Base-by-base conservation (phyloP, 768 basidiomycete species). In the Russula brevipes region DNA sequence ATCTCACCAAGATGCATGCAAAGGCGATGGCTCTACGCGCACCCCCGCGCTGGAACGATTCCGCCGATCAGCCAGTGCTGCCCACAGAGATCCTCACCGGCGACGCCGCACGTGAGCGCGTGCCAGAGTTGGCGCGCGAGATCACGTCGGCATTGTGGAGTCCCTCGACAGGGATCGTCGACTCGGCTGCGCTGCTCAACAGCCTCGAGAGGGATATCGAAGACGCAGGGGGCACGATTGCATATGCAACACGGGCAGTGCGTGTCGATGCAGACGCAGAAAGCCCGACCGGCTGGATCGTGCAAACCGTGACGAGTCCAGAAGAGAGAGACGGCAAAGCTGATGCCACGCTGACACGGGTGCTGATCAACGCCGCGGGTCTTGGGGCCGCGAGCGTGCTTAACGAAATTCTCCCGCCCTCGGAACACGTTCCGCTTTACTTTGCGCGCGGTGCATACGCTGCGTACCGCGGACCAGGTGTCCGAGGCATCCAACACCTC, bases 391-490 rank as follows among this genome's bases (percentile, higher is more conserved):
- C 82, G 36, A 79, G 91, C 62, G 77, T 93, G 62, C 79, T 88
- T 54, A 91, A 94, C 70, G 79, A 85, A 5, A 72, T 93, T 53
- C 79, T 89, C 14, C 82, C 85, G 0, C 76, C 77, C 59, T 75
- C 80, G 38, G 70, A 75, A 54, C 82, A 81, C 11, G 80, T 94
- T 58, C 85, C 89, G 1, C 84, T 91, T 77, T 92, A 84, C 72
- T 94, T 85, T 68, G 91, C 84, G 2, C 82, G 83, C 62, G 94
- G 94, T 8, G 90, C 91, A 4, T 98, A 98, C 70, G 88, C 92
- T 36, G 84, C 86, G 4, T 98, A 98, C 74, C 80, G 81, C 53
- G 94, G 95, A 6, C 85, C 86, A 0, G 94, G 93, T 0, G 78
- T 88, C 46, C 75, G 79, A 14, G 72, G 79, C 12, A 78, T 97